A percentile compares a stretch with the other conserved stretches of the same genome.
These are phyloP conservation scores for Picea sitchensis DNA, from an alignment of 75 land plant species.

Conservation along the genomic window DNA sequence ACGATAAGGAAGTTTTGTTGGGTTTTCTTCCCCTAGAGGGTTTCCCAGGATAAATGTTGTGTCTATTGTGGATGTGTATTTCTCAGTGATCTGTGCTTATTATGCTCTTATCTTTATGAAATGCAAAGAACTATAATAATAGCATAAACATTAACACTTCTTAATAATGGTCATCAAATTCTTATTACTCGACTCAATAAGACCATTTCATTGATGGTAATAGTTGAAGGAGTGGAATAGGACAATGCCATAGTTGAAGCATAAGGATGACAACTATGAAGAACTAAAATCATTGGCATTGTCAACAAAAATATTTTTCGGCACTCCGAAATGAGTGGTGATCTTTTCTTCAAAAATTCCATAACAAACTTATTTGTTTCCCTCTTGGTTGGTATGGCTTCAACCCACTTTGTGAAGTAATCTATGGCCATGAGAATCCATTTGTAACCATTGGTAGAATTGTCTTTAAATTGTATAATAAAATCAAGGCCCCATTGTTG, in stretches of 20 bases:
- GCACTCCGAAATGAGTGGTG: background rate
- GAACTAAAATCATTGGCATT: background rate
- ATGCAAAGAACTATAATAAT: too few relatives aligned
- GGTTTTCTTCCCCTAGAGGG: too few relatives aligned
- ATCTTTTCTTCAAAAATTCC: background rate
- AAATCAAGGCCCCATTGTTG: background rate
- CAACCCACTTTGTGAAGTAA: background rate
- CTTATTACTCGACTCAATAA: background rate
- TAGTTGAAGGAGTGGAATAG: background rate
- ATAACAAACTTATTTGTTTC: background rate
- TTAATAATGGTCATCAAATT: background rate
- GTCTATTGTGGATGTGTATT: too few relatives aligned
- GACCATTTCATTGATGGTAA: background rate
- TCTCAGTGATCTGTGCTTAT: too few relatives aligned
- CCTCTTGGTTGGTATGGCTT: background rate
- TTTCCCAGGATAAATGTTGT: too few relatives aligned
- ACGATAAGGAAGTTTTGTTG: too few relatives aligned
- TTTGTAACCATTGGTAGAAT: background rate
- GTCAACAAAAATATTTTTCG: background rate
- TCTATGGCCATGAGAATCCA: background rate
- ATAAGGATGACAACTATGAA: background rate
- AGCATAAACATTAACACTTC: too few relatives aligned
- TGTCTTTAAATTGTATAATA: background rate
- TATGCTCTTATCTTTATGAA: too few relatives aligned
- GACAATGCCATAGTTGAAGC: background rate